Percentiles rank a stretch among this genome's conserved stretches.
phyloP scores from a whole-genome alignment of 495 filamentous ascomycete genomes.

The Talaromyces wortmannii region DNA sequence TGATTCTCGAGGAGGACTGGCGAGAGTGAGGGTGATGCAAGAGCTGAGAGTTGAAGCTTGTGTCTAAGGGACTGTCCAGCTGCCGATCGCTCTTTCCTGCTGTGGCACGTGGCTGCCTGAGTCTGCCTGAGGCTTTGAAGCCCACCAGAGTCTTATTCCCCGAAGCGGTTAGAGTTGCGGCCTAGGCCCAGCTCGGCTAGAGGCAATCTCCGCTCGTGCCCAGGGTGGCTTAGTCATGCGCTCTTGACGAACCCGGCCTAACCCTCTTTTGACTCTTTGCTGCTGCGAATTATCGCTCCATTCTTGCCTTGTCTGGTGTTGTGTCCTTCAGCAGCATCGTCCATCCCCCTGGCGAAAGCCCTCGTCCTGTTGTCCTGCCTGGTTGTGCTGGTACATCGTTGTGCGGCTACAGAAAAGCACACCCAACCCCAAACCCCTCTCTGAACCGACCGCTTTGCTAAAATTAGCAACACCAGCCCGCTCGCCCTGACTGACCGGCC shows the following conservation, averaged over 20 bases:
- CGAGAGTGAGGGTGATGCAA: too few relatives aligned
- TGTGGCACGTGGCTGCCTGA: too few relatives aligned
- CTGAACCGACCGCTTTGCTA: conserved; percentile 6
- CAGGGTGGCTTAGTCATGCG: background rate
- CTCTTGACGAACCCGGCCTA: background rate
- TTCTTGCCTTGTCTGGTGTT: too few relatives aligned
- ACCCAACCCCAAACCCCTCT: background rate
- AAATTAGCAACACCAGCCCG: conserved; percentile 1
- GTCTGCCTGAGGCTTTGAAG: too few relatives aligned
- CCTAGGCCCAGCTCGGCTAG: too few relatives aligned
- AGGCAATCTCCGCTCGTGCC: background rate
- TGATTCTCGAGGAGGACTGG: background rate
- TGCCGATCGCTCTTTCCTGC: background rate
- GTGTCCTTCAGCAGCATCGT: too few relatives aligned
- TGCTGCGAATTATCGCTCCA: too few relatives aligned
- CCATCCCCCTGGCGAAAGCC: too few relatives aligned
- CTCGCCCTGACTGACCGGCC: background rate
- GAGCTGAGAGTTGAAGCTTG: too few relatives aligned
- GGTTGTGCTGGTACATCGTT: background rate
- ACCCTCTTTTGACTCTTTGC: background rate
- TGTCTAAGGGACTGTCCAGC: too few relatives aligned
- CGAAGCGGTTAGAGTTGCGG: background rate
- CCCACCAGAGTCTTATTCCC: background rate
- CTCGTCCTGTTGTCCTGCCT: background rate
- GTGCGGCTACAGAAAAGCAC: too few relatives aligned